Percentiles rank a stretch among this genome's conserved stretches.
These are phyloP conservation scores for Penicillium macrosclerotiorum DNA, from an alignment of 495 filamentous ascomycete species.

Conservation along the genomic window DNA sequence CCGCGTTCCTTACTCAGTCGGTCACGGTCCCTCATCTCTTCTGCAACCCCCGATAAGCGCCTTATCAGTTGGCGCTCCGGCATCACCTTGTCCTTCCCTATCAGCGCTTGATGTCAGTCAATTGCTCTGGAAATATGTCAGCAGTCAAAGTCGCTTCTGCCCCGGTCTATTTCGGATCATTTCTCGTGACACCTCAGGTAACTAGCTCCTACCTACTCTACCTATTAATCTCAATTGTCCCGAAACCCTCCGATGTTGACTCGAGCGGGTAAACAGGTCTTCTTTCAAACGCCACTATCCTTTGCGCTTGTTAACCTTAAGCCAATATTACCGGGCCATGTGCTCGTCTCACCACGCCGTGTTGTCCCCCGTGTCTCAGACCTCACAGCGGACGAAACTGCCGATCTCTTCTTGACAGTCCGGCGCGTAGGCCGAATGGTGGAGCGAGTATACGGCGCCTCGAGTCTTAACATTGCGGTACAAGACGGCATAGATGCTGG, in stretches of 20 bases:
- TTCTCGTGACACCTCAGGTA: conserved; percentile 48
- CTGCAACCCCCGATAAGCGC: conserved; percentile 5
- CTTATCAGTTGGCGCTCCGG: conserved; percentile 6
- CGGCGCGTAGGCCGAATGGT: conserved; percentile 78
- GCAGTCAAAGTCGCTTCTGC: conserved; percentile 26
- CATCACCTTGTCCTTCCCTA: not conserved
- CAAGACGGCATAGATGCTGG: conserved; percentile 89
- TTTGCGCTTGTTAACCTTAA: conserved; percentile 93
- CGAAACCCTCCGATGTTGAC: conserved; percentile 1
- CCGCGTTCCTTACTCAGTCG: too few species aligned
- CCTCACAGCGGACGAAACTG: conserved; percentile 68
- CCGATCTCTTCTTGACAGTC: conserved; percentile 82
- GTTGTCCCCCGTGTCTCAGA: conserved; percentile 71
- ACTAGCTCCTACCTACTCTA: not conserved
- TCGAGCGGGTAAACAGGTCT: conserved; percentile 74
- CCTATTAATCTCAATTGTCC: not conserved
- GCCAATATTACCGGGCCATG: conserved; percentile 89
- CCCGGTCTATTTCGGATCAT: conserved; percentile 47
- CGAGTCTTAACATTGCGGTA: conserved; percentile 83
- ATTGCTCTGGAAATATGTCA: conserved; percentile 16
- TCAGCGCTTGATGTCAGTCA: not conserved
- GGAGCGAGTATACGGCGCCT: conserved; percentile 64
- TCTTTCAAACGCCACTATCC: conserved; percentile 73
- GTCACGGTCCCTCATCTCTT: too few species aligned
- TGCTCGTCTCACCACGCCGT: conserved; percentile 66